Base-by-base conservation (phyloP, 1,139 yeast species). In the Geotrichum reessii region DNA sequence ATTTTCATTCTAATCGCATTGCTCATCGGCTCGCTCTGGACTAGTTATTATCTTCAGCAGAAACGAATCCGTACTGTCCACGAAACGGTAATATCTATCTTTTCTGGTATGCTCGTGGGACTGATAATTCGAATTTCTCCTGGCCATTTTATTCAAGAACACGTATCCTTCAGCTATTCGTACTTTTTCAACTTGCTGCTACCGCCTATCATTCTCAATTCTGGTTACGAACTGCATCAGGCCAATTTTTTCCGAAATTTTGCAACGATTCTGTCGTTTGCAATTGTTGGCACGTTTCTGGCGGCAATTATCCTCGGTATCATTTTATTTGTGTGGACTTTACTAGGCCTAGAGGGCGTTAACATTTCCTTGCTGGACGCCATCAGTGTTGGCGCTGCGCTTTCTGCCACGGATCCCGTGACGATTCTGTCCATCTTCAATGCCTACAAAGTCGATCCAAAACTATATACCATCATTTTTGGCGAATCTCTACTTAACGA, bases 371-470 rank as follows among this genome's bases (percentile, higher is more conserved):
- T 93, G 73, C 96, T 93, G 25, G 98, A 93, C 71, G 97, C 99
- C 0, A 79, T 95, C 61, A 93, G 97, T 0, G 96, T 95, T 11
- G 99, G 99, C 11, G 99, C 99, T 2, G 92, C 99, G 0, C 79
- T 95, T 53, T 89, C 97, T 0, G 99, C 99, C 24, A 95, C 99
- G 0, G 99, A 95, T 71, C 99, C 99, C 0, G 98, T 95, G 40
- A 95, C 99, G 0, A 93, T 95, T 69, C 76, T 95, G 66, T 91
- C 98, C 14, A 95, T 95, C 62, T 95, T 95, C 78, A 93, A 93
- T 69, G 95, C 98, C n/a, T 93, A 95, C 75, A 91, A 92, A 72
- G 99, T 95, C 40, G 99, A 95, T 71, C 99, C 99, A 11, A 93
- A 93, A 73, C 78, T 95, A 53, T 95, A 95, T 75, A 93, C 99